Base-by-base conservation (phyloP, 1,139 yeast species). In the Tardiomyces blankii region DNA sequence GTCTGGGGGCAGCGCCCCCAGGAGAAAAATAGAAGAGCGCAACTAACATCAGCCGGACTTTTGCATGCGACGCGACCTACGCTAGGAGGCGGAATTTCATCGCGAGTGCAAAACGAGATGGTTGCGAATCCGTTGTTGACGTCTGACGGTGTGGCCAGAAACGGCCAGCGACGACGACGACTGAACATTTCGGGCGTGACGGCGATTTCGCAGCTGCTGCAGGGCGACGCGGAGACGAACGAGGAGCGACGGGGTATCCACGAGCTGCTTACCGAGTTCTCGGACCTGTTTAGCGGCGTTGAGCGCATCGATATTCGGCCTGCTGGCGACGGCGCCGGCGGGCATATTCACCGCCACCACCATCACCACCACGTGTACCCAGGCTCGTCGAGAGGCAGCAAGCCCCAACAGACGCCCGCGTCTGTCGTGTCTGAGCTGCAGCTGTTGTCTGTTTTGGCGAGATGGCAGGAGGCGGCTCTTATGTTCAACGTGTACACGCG, bases 391-490 rank as follows among this genome's bases (percentile, higher is more conserved):
- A 7, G 7, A 21, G 5, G 16, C 12, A 8, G 16, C 35, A 30
- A 30, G 35, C 18, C 19, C n/a, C 39, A 35, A 9, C 19, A n/a
- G 19, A 35, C 19, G 11, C 39, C 39, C 7, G 18, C 19, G 4
- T 35, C 39, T 16, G 39, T 48, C n/a, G 44, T 56, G 19, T 51
- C 45, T 9, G 46, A 49, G 25, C 44, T 62, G 13, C 53, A 49
- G 12, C 66, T 83, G 41, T 75, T 75, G 51, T 74, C 86, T 0
- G 79, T 89, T 0, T 57, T 66, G 12, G 82, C 82, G 47, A 72
- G 95, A 53, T 87, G 95, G 94, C 65, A 65, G 39, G 87, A 83
- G 43, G 69, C 76, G 9, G 66, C 74, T 44, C 66, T 70, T 38
- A 65, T 77, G 63, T 75, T 76, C 52, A 73, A 72, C 52, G 72